A percentile compares a stretch with the other conserved stretches of the same genome.
phyloP scores from a whole-genome alignment of 768 basidiomycete species.

The Suillus weaverae region DNA sequence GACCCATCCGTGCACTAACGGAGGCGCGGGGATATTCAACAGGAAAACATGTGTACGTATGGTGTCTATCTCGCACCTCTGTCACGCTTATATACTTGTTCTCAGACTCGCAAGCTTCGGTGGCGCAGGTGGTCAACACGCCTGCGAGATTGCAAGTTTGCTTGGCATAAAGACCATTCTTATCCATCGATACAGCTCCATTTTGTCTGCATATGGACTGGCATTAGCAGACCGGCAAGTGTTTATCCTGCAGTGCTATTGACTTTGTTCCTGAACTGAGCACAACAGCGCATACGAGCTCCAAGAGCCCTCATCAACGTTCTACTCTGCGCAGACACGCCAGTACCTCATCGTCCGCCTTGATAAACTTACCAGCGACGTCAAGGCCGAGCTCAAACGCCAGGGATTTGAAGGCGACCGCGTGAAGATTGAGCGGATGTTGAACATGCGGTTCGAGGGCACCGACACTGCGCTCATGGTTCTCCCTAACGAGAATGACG shows the following conservation, averaged over 20 bases:
- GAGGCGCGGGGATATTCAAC: conserved; percentile 88
- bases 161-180: conserved; percentile 87
- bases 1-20: conserved; percentile 89
- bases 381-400: conserved; percentile 61
- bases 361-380: conserved; percentile 64
- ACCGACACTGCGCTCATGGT: conserved; percentile 94
- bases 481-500: conserved; percentile 49
- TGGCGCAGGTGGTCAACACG: conserved; percentile 89
- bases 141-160: conserved; percentile 85
- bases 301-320: conserved; percentile 86
- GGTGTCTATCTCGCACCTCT: background rate
- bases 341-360: conserved; percentile 60
- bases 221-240: conserved; percentile 76
- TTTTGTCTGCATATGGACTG: conserved; percentile 93
- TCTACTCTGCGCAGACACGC: conserved; percentile 64
- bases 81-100: background rate
- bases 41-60: conserved; percentile 61
- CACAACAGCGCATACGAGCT: conserved; percentile 69
- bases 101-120: conserved; percentile 81
- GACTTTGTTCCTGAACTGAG: background rate
- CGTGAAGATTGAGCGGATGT: conserved; percentile 76
- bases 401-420: conserved; percentile 81
- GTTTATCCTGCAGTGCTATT: background rate
- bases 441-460: conserved; percentile 93
- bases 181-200: conserved; percentile 89